Evolutionary conservation across 2,329 filamentous ascomycete genomes (phyloP).

Genomic region (Aspergillus flavus): DNA sequence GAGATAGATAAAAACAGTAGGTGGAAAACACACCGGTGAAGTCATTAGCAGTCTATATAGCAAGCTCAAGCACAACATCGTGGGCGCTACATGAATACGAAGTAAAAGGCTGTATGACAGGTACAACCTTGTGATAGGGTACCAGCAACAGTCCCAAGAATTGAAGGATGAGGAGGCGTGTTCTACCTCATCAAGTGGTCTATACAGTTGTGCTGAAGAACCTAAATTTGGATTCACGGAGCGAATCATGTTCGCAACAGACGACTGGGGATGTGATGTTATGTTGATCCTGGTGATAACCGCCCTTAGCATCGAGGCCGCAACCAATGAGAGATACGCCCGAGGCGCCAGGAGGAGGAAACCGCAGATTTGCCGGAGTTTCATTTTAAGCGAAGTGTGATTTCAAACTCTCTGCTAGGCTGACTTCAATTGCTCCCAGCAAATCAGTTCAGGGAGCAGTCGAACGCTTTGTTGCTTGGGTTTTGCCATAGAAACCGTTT

Average conservation of each 20-base stretch:
- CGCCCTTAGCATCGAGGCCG: slow-evolving; percentile 14
- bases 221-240: not conserved
- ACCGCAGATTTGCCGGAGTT: not conserved
- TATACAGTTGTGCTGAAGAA: slow-evolving; percentile 9
- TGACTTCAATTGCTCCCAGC: not conserved
- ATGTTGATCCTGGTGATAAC: slow-evolving; percentile 17
- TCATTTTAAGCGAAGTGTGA: slow-evolving; percentile 1
- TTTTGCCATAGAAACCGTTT: not conserved
- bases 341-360: slow-evolving; percentile 1
- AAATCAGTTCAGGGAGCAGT: not conserved
- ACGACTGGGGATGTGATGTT: slow-evolving; percentile 18
- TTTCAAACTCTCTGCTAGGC: not conserved
- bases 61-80: not conserved
- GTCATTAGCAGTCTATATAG: not conserved
- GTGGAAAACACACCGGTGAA: too few species aligned
- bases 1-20: too few species aligned
- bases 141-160: not conserved
- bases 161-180: not conserved
- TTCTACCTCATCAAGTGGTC: slow-evolving; percentile 12
- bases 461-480: not conserved
- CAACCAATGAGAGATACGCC: slow-evolving; percentile 12
- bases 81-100: not conserved
- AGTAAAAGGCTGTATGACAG: not conserved
- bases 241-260: slow-evolving; percentile 14
- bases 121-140: slow-evolving; percentile 1